phyloP scores from a whole-genome alignment of 2,329 filamentous ascomycete species.

The Leptoxyphium fumago region DNA sequence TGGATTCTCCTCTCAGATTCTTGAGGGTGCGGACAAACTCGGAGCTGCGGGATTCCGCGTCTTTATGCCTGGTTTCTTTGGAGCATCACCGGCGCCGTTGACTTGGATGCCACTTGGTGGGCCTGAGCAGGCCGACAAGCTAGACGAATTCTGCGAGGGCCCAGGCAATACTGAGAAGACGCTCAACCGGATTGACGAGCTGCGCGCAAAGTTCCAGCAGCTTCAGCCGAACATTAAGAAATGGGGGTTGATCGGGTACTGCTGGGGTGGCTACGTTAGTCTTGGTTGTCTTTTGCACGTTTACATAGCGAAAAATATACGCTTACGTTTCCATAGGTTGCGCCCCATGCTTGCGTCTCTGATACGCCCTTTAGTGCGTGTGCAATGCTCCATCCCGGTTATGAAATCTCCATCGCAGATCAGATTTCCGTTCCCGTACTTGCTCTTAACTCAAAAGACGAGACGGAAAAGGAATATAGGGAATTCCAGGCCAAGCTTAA shows the following conservation, averaged over 20 bases:
- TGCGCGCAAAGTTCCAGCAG: not conserved
- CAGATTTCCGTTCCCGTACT: conserved; percentile 1
- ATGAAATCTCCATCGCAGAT: not conserved
- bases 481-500: conserved; percentile 1
- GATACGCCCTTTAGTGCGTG: not conserved
- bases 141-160: conserved; percentile 3
- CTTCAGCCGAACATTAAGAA: not conserved
- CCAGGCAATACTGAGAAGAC: conserved; percentile 1
- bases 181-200: not conserved
- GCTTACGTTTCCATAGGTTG: no score
- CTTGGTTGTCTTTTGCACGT: not conserved
- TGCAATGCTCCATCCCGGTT: conserved; percentile 1
- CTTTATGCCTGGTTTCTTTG: conserved; percentile 6
- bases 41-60: conserved; percentile 1
- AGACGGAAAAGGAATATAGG: conserved; percentile 1
- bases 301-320: not conserved
- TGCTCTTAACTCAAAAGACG: conserved; percentile 2
- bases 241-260: conserved; percentile 4
- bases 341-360: no score
- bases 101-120: conserved; percentile 3
- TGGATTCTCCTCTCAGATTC: conserved; percentile 2
- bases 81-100: conserved; percentile 1
- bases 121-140: not conserved
- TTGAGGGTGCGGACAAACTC: conserved; percentile 5
- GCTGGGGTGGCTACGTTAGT: conserved; percentile 4